A percentile compares a stretch with the other conserved stretches of the same genome.
phyloP scores from a whole-genome alignment of 2,329 filamentous ascomycete species.

The Lachnellula subtilissima region DNA sequence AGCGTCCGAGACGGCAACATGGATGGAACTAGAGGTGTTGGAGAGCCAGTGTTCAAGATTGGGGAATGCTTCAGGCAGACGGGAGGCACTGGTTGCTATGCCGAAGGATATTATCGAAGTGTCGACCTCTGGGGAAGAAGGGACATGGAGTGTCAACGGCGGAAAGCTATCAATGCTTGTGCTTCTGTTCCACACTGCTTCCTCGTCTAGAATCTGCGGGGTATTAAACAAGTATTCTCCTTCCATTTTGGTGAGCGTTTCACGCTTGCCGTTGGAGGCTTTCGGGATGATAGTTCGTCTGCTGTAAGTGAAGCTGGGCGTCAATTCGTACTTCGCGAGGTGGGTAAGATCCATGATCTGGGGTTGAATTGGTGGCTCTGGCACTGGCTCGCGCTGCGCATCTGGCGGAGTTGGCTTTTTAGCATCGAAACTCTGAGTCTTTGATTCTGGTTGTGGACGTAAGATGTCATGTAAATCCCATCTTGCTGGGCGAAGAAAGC shows the following conservation, averaged over 20 bases:
- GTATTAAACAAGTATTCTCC: constrained; percentile 9
- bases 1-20: constrained; percentile 17
- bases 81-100: constrained; percentile 19
- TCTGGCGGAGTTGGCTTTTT: no score
- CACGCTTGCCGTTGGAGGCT: constrained; percentile 4
- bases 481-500: no score
- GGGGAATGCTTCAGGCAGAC: constrained; percentile 18
- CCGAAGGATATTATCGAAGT: constrained; percentile 23
- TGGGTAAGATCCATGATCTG: constrained; percentile 11
- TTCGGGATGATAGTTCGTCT: constrained; percentile 16
- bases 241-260: constrained; percentile 13
- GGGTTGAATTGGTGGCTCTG: background rate
- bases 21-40: constrained; percentile 11
- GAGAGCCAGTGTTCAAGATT: constrained; percentile 26
- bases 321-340: constrained; percentile 11
- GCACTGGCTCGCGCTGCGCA: background rate
- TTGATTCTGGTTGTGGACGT: background rate
- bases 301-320: constrained; percentile 15
- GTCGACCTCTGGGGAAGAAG: constrained; percentile 14
- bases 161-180: constrained; percentile 1
- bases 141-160: constrained; percentile 16
- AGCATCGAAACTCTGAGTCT: no score
- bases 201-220: constrained; percentile 4
- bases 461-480: no score
- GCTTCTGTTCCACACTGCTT: constrained; percentile 1